A percentile compares a stretch with the other conserved stretches of the same genome.
These are phyloP conservation scores for Colletotrichum zoysiae DNA, from an alignment of 2,329 filamentous ascomycete species.

Conservation along the genomic window DNA sequence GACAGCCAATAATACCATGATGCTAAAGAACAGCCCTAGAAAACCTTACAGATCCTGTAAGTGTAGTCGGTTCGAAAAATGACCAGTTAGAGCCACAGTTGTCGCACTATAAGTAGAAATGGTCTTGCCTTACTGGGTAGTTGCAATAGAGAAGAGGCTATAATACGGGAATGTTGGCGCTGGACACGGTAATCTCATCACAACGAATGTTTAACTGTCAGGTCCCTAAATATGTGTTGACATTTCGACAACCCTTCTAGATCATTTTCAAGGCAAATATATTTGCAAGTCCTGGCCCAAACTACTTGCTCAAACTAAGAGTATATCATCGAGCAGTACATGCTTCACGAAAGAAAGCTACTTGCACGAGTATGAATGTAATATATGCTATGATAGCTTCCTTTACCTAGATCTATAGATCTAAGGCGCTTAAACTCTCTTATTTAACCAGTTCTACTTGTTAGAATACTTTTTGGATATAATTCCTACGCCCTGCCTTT, in stretches of 20 bases:
- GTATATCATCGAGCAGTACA: too few species aligned
- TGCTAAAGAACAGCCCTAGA: background rate
- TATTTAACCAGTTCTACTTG: too few species aligned
- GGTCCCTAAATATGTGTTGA: background rate
- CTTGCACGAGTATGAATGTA: too few species aligned
- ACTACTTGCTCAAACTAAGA: accelerated
- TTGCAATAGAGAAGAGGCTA: background rate
- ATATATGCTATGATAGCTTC: too few species aligned
- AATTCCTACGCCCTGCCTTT: too few species aligned
- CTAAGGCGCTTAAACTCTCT: too few species aligned
- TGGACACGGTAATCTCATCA: background rate
- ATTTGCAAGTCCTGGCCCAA: background rate
- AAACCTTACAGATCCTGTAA: background rate
- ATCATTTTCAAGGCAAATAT: background rate
- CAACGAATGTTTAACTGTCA: background rate
- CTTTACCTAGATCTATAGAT: too few species aligned
- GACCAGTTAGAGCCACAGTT: background rate
- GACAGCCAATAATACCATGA: background rate
- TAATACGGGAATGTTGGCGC: background rate
- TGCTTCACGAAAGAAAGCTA: too few species aligned
- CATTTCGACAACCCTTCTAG: background rate
- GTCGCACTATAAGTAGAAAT: background rate
- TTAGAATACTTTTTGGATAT: too few species aligned
- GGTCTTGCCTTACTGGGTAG: background rate
- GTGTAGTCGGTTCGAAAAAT: background rate